Evolutionary conservation across 139 green algal species (phyloP), one percentile per base, ranked within the genome.

Genomic region (Spirogloea muscicola): DNA sequence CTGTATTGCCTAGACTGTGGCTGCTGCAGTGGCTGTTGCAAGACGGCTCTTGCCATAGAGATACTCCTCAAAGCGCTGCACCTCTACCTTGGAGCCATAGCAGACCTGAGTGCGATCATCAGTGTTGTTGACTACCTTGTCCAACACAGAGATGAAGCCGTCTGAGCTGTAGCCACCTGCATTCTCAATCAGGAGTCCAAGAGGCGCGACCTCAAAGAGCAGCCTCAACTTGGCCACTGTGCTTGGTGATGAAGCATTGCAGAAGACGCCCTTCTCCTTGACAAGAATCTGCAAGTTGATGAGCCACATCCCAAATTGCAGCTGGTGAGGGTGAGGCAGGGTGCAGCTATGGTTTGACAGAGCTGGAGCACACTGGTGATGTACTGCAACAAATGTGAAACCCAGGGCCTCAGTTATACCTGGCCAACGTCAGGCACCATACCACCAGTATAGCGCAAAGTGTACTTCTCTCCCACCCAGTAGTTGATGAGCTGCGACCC

Each of bases 361-460:
- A n/a, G n/a, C n/a, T n/a, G n/a, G n/a, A n/a, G n/a, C n/a, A n/a
- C n/a, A n/a, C n/a, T n/a, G n/a, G n/a, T n/a, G n/a, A n/a, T n/a
- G n/a, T n/a, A n/a, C n/a, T n/a, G n/a, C n/a, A n/a, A n/a, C n/a
- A n/a, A n/a, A n/a, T n/a, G n/a, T n/a, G n/a, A n/a, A n/a, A n/a
- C n/a, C n/a, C n/a, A n/a, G n/a, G n/a, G n/a, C n/a, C n/a, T n/a
- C n/a, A n/a, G n/a, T n/a, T n/a, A n/a, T 80, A 79, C 70, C 74
- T 87, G 84, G 78, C 81, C 74, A 48, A 88, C 84, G 41, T 88
- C 84, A 21, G 84, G 84, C 61, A 88, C 84, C 38, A 88, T 79
- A 42, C 84, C 84, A 37, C 84, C 84, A 42, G 82, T 85, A 82
- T 88, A 88, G 27, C 84, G 82, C 29, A 88, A 68, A 4, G 84